phyloP scores from a whole-genome alignment of 2,329 filamentous ascomycete genomes.

The Neonectria punicea region DNA sequence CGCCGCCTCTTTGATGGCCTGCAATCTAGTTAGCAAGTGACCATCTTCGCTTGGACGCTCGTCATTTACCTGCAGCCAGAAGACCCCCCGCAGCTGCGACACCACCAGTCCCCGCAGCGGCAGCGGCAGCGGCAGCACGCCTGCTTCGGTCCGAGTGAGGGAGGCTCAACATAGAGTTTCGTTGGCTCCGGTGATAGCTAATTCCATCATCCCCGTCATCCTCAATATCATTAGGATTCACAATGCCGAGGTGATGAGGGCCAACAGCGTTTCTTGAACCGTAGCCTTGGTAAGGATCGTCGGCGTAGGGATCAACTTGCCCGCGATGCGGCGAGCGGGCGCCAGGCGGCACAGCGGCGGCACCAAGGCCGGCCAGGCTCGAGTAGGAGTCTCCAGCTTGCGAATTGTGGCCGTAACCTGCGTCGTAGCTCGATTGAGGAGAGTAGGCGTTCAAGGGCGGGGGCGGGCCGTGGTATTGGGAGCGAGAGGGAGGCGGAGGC shows the following conservation, averaged over 20 bases:
- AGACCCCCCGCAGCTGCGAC: slow-evolving; percentile 55
- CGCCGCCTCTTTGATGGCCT: slow-evolving; percentile 33
- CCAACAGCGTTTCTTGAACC: slow-evolving; percentile 57
- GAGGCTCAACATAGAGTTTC: slow-evolving; percentile 70
- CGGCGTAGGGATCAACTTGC: slow-evolving; percentile 61
- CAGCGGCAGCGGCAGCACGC: slow-evolving; percentile 38
- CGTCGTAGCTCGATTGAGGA: slow-evolving; percentile 38
- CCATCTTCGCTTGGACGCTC: background rate
- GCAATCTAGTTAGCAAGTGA: slow-evolving; percentile 21
- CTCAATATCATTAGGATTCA: slow-evolving; percentile 82
- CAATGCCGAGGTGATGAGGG: slow-evolving; percentile 63
- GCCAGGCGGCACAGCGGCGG: slow-evolving; percentile 44
- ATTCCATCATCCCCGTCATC: slow-evolving; percentile 92
- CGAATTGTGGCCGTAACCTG: slow-evolving; percentile 20
- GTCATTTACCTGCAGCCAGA: slow-evolving; percentile 45
- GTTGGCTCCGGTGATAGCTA: slow-evolving; percentile 59
- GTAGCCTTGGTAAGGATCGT: slow-evolving; percentile 75
- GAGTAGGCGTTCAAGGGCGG: slow-evolving; percentile 31
- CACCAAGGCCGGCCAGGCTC: slow-evolving; percentile 45
- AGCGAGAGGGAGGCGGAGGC: slow-evolving; percentile 51
- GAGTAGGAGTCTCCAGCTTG: slow-evolving; percentile 49
- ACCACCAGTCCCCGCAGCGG: slow-evolving; percentile 58
- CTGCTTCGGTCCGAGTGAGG: slow-evolving; percentile 54
- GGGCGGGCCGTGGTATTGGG: slow-evolving; percentile 36
- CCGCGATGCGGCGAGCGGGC: slow-evolving; percentile 30